These are phyloP conservation scores for Fraxinus nigra DNA, from an alignment of 305 asterid species.

Conservation along the genomic window DNA sequence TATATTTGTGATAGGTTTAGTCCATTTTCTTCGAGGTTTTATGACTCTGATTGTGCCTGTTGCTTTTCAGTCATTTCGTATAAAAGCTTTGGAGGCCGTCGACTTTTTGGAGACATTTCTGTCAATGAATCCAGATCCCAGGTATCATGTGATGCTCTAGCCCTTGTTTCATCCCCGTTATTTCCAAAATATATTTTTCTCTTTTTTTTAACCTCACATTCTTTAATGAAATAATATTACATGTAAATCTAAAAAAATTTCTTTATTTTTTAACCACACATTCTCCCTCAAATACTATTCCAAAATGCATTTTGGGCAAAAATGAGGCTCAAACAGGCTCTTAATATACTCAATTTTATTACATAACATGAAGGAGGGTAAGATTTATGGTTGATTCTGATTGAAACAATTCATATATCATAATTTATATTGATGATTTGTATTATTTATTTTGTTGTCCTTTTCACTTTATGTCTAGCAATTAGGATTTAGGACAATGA, in stretches of 20 bases:
- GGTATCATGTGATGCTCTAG: conserved; percentile 36
- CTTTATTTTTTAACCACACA: too few relatives aligned
- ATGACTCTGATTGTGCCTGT: conserved; percentile 12
- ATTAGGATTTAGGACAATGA: not conserved
- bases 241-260: too few relatives aligned
- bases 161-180: not conserved
- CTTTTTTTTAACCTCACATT: too few relatives aligned
- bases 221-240: too few relatives aligned
- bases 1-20: not conserved
- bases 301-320: not conserved
- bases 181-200: not conserved
- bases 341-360: not conserved
- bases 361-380: not conserved
- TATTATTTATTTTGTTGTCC: not conserved
- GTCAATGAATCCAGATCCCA: conserved; percentile 74
- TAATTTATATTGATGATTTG: not conserved
- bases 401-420: not conserved
- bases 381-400: not conserved
- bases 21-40: not conserved
- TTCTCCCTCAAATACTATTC: too few relatives aligned
- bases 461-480: not conserved
- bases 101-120: conserved; percentile 69
- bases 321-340: too few relatives aligned
- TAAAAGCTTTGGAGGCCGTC: conserved; percentile 68
- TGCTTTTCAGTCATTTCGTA: conserved; percentile 50